phyloP scores from a whole-genome alignment of 192 early-diverging fungal genomes.

The Coemansia sp. region DNA sequence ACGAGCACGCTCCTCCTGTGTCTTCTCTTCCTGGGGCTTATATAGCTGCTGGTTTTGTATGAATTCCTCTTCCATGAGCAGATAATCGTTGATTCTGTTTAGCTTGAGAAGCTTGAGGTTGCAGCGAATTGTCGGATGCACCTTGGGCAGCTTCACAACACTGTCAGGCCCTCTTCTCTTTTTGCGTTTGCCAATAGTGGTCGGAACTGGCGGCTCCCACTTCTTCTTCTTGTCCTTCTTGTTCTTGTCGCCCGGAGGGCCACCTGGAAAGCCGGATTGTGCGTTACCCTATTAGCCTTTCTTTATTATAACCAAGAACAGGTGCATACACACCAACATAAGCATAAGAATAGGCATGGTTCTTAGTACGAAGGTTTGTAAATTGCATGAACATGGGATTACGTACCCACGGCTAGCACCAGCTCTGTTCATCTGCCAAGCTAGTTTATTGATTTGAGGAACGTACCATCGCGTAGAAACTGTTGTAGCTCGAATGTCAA shows the following conservation, averaged over 20 bases:
- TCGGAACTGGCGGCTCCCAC: conserved; percentile 98
- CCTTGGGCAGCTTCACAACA: conserved; percentile 89
- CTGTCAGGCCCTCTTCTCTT: conserved; percentile 88
- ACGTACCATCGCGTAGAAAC: conserved; percentile 5
- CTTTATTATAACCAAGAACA: not conserved
- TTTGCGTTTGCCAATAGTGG: conserved; percentile 99
- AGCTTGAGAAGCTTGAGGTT: conserved; percentile 96
- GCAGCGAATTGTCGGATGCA: conserved; percentile 97
- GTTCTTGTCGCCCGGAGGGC: conserved; percentile 63
- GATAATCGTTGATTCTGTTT: conserved; percentile 97
- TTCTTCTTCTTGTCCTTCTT: conserved; percentile 90
- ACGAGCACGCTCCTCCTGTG: conserved; percentile 87
- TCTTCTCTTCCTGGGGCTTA: conserved; percentile 96
- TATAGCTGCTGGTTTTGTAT: conserved; percentile 97
- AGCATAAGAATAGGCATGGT: not conserved
- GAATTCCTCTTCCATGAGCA: conserved; percentile 99
- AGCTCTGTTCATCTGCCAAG: not conserved
- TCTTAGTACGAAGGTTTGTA: not conserved
- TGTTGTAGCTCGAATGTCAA: not conserved
- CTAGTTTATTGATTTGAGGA: not conserved
- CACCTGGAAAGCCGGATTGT: conserved; percentile 71
- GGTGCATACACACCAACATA: not conserved
- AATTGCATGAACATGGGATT: not conserved
- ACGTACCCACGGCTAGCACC: not conserved
- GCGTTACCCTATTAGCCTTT: conserved; percentile 72